Base-by-base conservation (phyloP, 1,284 basidiomycete species). In the Leccinum glutinopallens region DNA sequence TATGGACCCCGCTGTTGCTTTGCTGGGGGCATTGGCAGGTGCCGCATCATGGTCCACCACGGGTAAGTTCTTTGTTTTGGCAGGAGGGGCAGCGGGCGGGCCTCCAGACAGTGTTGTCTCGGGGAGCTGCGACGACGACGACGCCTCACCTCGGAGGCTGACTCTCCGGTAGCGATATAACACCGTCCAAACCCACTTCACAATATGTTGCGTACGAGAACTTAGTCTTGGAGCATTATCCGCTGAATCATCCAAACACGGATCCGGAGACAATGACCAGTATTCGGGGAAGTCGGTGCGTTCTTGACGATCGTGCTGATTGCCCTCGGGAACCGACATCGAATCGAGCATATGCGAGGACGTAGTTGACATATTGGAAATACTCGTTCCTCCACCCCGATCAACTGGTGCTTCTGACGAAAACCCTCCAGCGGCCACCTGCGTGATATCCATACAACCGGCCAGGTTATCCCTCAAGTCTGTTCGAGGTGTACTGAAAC, bases 1-100 rank as follows among this genome's bases (percentile, higher is more conserved):
- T 80, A 80, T 4, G 77, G 77, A 65, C 78, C 79, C 22, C 77
- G 73, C 43, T 74, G 75, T 53, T 76, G 72, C 59, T 77, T 75
- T 13, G 63, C 39, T 15, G 68, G 32, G 1, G 58, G 61, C 10
- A 49, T 39, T 15, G 15, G 39, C 39, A 15, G 39, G 15, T 7
- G 54, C n/a, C 7, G 13, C 12, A 6, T 68, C 71, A 49, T 73
- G 73, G 12, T 72, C 72, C 3, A 54, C 61, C 15, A 77, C 72
- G 70, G 3, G 35, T 19, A n/a, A 76, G 65, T 2, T 68, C 69
- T 63, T 72, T 75, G 59, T 73, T 58, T 65, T 69, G 17, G 53
- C 60, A 0, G 35, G 54, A 19, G 58, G 60, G 13, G 19, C 46
- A n/a, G n/a, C 5, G 10, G 19, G 5, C 46, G 46, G 10, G 9